Percentiles rank a stretch among this genome's conserved stretches.
These are phyloP conservation scores for Hypoxylon perforatum DNA, from an alignment of 495 filamentous ascomycete genomes.

Conservation along the genomic window DNA sequence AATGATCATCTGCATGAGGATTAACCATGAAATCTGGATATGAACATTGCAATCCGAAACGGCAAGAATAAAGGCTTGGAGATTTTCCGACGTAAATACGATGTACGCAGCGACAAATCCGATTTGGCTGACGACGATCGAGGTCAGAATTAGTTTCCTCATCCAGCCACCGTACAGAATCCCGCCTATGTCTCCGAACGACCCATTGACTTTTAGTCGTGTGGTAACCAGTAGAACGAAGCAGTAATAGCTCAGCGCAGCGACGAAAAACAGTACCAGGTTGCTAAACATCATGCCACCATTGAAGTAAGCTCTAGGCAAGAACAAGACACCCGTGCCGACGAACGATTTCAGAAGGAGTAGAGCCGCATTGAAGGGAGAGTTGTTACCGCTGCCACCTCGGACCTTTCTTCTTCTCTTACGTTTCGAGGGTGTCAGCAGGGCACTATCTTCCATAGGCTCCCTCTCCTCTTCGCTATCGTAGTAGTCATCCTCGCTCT, in stretches of 20 bases:
- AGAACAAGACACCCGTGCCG: conserved; percentile 95
- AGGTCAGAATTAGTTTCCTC: conserved; percentile 84
- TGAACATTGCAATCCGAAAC: conserved; percentile 83
- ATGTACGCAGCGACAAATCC: conserved; percentile 98
- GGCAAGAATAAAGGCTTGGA: conserved; percentile 89
- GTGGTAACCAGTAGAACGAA: conserved; percentile 93
- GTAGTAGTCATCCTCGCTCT: conserved; percentile 60
- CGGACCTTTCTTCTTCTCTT: conserved; percentile 78
- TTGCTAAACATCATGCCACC: conserved; percentile 98
- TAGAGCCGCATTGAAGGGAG: conserved; percentile 77
- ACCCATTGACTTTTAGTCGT: conserved; percentile 82
- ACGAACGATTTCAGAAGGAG: conserved; percentile 96
- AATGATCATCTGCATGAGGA: conserved; percentile 90
- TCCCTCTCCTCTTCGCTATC: conserved; percentile 72
- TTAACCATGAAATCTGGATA: conserved; percentile 88
- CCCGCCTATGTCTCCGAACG: conserved; percentile 96
- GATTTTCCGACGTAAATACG: conserved; percentile 94
- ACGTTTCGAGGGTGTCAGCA: conserved; percentile 77
- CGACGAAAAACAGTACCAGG: conserved; percentile 84
- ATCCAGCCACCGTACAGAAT: conserved; percentile 91
- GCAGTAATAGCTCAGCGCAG: conserved; percentile 90
- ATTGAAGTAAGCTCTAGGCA: conserved; percentile 91
- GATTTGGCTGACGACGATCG: conserved; percentile 92
- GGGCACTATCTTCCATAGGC: conserved; percentile 81
- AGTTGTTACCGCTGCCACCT: conserved; percentile 75